Evolutionary conservation across 352 stramenopile genomes (phyloP).

Genomic region (Albugo candida): DNA sequence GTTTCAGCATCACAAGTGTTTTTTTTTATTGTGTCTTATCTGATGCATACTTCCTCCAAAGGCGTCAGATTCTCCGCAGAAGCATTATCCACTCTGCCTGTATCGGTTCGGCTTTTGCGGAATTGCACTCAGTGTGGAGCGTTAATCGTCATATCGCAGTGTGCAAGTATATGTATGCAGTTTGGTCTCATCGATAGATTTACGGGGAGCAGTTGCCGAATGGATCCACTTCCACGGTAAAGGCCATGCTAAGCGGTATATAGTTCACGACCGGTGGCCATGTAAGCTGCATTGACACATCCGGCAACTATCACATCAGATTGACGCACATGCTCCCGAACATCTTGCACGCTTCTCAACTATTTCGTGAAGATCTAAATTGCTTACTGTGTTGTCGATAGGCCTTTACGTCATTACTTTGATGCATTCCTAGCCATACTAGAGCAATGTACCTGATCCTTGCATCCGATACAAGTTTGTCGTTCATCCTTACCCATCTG

Average conservation of each 20-base stretch:
- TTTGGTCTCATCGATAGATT: constrained; percentile 74
- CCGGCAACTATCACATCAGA: constrained; percentile 83
- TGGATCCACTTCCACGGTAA: constrained; percentile 36
- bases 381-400: constrained; percentile 84
- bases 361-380: constrained; percentile 88
- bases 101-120: constrained; percentile 18
- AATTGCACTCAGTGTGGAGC: constrained; percentile 66
- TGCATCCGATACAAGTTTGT: constrained; percentile 91
- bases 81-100: constrained; percentile 19
- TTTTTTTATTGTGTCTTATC: too few relatives aligned
- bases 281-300: constrained; percentile 73
- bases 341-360: constrained; percentile 86
- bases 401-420: constrained; percentile 31
- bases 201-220: constrained; percentile 38
- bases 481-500: constrained; percentile 94
- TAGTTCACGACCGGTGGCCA: constrained; percentile 76
- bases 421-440: constrained; percentile 1
- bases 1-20: too few relatives aligned
- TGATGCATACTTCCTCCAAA: too few relatives aligned
- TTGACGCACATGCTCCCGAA: constrained; percentile 89
- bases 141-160: constrained; percentile 76
- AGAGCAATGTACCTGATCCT: constrained; percentile 83
- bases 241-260: constrained; percentile 62
- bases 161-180: constrained; percentile 64
- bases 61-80: constrained; percentile 22